A percentile compares a stretch with the other conserved stretches of the same genome.
These are phyloP conservation scores for Aspergillus ibericus DNA, from an alignment of 2,329 filamentous ascomycete genomes.

Conservation along the genomic window DNA sequence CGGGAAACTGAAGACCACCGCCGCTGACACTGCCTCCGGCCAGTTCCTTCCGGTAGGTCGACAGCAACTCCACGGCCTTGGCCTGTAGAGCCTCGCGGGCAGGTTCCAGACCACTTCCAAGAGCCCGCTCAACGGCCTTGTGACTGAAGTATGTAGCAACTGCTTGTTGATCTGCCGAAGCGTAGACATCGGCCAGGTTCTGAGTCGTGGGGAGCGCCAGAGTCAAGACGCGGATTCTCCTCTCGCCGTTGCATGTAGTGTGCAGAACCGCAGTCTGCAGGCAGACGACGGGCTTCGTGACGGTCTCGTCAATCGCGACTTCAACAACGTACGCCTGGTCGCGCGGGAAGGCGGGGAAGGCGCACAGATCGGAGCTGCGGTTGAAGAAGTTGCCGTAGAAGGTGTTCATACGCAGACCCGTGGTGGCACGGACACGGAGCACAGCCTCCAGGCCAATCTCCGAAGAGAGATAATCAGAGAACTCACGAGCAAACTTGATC, in stretches of 20 bases:
- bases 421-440: slow-evolving; percentile 90
- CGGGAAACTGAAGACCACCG: slow-evolving; percentile 87
- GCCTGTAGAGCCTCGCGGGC: slow-evolving; percentile 86
- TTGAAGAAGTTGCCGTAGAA: slow-evolving; percentile 99
- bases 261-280: slow-evolving; percentile 93
- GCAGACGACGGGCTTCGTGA: slow-evolving; percentile 88
- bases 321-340: slow-evolving; percentile 98
- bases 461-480: slow-evolving; percentile 93
- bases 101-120: slow-evolving; percentile 83
- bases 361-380: slow-evolving; percentile 92
- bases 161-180: slow-evolving; percentile 89
- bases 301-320: slow-evolving; percentile 92
- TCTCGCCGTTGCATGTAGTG: slow-evolving; percentile 95
- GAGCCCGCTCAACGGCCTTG: slow-evolving; percentile 89
- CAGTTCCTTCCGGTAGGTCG: slow-evolving; percentile 96
- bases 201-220: slow-evolving; percentile 90
- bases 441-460: slow-evolving; percentile 97
- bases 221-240: slow-evolving; percentile 91
- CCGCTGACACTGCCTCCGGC: slow-evolving; percentile 93
- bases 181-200: slow-evolving; percentile 85
- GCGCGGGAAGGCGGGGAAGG: slow-evolving; percentile 95
- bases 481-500: slow-evolving; percentile 95
- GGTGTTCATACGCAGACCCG: slow-evolving; percentile 90
- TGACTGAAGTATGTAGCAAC: slow-evolving; percentile 94
- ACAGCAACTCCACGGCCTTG: slow-evolving; percentile 87